Base-by-base conservation (phyloP, 148 eudicot genomes). In the Fagopyrum tataricum region DNA sequence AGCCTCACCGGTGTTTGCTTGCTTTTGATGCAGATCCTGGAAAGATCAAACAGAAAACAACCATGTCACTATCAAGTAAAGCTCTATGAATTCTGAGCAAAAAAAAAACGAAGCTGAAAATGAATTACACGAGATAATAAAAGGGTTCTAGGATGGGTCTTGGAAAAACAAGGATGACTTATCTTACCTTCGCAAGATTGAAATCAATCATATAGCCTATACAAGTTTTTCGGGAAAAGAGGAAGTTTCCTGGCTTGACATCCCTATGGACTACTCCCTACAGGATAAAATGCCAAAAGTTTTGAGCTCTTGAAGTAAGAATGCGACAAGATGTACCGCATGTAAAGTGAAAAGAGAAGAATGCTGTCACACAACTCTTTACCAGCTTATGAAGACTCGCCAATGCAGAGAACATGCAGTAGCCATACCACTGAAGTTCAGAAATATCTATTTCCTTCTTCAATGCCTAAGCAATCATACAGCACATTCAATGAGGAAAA, bases 231-330 rank as follows among this genome's bases (percentile, higher is more conserved):
- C 92, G 77, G 52, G 93, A 89, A 76, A 90, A 95, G 66, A 95
- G 86, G 73, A 95, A 95, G 78, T 95, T 95, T n/a, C 98, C 98
- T 71, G 98, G 98, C 81, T 95, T 95, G 78, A 91, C 85, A 81
- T 95, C 98, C 83, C 97, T 88, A 75, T 91, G 98, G 78, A 87
- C 88, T 77, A 91, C 86, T 44, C 89, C 97, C 99, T 95, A 88
- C 77, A 80, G 24, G n/a, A 61, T 24, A 15, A 26, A 31, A 11
- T 61, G 67, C 39, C 67, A 13, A 61, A 4, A 26, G 4, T 31
- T 61, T 23, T 4, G 8, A 61, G n/a, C 40, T 61, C 6, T 3
- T 61, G n/a, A 7, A 31, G 26, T 26, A 26, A 31, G 40, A 31
- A 24, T 31, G 14, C 12, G 21, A 8, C 15, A 31, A 12, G 2